phyloP scores from a whole-genome alignment of 139 green algal genomes.

The Pleodorina starrii region DNA sequence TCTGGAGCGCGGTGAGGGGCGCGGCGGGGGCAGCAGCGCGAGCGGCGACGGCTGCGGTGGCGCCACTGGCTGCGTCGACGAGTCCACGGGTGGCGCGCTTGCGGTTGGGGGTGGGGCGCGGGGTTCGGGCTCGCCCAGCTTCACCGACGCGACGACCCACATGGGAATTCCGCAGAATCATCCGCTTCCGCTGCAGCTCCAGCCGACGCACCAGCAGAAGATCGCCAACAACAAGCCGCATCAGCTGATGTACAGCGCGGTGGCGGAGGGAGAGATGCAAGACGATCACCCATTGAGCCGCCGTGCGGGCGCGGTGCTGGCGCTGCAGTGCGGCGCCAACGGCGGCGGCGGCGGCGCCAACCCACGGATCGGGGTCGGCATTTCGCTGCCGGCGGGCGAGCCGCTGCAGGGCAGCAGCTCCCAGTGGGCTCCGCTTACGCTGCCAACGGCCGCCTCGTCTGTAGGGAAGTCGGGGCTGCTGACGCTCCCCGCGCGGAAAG shows the following conservation, averaged over 20 bases:
- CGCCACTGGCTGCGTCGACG: neutral
- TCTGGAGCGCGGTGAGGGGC: neutral
- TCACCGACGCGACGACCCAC: neutral
- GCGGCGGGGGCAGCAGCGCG: conserved; percentile 6
- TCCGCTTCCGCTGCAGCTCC: neutral
- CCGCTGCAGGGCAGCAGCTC: too few species aligned
- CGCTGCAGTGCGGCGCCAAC: neutral
- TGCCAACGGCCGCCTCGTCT: neutral
- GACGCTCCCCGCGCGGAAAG: neutral
- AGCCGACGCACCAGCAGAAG: neutral
- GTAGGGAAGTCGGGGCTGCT: neutral
- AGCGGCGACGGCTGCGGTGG: neutral
- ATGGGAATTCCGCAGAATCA: neutral
- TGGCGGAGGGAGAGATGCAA: too few species aligned
- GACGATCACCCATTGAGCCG: neutral
- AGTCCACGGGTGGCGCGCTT: neutral
- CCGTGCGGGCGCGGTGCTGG: neutral
- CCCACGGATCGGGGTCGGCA: neutral
- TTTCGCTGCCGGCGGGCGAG: too few species aligned
- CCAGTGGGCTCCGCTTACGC: too few species aligned
- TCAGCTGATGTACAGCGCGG: neutral
- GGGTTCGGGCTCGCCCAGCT: neutral
- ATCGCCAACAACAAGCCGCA: neutral
- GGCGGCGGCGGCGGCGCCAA: neutral
- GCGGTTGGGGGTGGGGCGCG: too few species aligned